phyloP scores from a whole-genome alignment of 2,329 filamentous ascomycete genomes.

The Xylaria digitata region DNA sequence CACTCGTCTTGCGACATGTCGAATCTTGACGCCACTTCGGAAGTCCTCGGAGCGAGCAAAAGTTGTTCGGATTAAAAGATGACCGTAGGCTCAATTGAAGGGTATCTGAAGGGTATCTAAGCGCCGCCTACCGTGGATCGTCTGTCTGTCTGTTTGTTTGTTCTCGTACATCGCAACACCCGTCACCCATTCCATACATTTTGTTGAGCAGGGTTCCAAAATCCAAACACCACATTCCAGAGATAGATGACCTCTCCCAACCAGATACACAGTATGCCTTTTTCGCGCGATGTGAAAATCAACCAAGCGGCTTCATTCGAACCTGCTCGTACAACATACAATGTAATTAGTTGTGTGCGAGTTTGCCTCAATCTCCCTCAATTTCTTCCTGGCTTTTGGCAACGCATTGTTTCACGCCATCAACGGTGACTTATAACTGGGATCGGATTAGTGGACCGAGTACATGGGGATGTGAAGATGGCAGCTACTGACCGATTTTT shows the following conservation, averaged over 20 bases:
- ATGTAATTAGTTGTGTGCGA: background rate
- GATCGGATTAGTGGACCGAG: background rate
- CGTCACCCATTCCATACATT: slow-evolving; percentile 10
- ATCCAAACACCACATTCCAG: slow-evolving; percentile 22
- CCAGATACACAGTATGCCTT: slow-evolving; percentile 2
- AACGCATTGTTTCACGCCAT: background rate
- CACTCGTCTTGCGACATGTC: slow-evolving; percentile 12
- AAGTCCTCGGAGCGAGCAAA: background rate
- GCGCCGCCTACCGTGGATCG: slow-evolving; percentile 7
- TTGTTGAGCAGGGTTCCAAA: slow-evolving; percentile 10
- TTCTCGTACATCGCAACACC: slow-evolving; percentile 29
- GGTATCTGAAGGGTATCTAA: slow-evolving; percentile 35
- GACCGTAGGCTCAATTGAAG: slow-evolving; percentile 28
- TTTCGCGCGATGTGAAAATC: slow-evolving; percentile 2
- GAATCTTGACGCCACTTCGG: slow-evolving; percentile 1
- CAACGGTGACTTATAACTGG: background rate
- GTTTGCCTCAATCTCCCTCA: slow-evolving; percentile 1
- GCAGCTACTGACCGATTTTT: background rate
- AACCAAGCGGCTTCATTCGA: background rate
- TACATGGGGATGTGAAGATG: background rate
- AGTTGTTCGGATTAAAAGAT: slow-evolving; percentile 4
- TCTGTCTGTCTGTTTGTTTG: background rate
- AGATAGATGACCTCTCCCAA: background rate
- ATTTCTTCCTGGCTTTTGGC: background rate
- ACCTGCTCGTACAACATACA: background rate